phyloP scores from a whole-genome alignment of 768 basidiomycete species.

The Phylloporus rhodoxanthus region DNA sequence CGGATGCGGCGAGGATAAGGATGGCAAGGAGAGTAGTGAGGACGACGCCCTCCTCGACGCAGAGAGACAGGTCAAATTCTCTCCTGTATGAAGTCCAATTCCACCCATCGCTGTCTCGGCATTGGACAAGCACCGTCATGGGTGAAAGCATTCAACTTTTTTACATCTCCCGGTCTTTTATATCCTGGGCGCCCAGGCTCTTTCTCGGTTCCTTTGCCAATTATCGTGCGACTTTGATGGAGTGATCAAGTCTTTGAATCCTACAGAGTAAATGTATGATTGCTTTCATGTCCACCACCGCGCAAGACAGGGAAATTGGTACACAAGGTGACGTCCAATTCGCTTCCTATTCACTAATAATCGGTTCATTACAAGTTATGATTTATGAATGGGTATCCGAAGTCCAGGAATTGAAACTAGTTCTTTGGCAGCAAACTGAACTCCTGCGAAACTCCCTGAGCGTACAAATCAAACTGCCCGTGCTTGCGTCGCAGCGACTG shows the following conservation, averaged over 20 bases:
- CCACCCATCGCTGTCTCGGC: background rate
- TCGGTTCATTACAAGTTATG: background rate
- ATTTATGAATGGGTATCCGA: background rate
- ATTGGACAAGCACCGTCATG: background rate
- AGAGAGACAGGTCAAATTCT: background rate
- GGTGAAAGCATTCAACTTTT: too few relatives aligned
- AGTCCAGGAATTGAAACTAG: background rate
- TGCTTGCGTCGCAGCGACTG: constrained; percentile 8
- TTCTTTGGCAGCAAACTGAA: constrained; percentile 14
- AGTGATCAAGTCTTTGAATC: too few relatives aligned
- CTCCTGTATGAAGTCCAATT: background rate
- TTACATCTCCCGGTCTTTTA: too few relatives aligned
- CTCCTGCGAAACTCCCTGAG: constrained; percentile 5
- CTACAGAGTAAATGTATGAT: too few relatives aligned
- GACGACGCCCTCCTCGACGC: constrained; percentile 54
- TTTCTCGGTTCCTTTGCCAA: too few relatives aligned
- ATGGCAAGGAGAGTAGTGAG: constrained; percentile 47
- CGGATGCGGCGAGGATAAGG: constrained; percentile 38
- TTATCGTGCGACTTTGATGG: too few relatives aligned
- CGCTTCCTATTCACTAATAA: too few relatives aligned
- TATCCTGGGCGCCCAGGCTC: too few relatives aligned
- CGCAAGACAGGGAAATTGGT: too few relatives aligned
- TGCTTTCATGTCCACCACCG: too few relatives aligned
- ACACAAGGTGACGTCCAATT: too few relatives aligned
- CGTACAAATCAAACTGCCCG: constrained; percentile 12